These are phyloP conservation scores for Jasminum sambac DNA, from an alignment of 257 asterid species.

Conservation along the genomic window DNA sequence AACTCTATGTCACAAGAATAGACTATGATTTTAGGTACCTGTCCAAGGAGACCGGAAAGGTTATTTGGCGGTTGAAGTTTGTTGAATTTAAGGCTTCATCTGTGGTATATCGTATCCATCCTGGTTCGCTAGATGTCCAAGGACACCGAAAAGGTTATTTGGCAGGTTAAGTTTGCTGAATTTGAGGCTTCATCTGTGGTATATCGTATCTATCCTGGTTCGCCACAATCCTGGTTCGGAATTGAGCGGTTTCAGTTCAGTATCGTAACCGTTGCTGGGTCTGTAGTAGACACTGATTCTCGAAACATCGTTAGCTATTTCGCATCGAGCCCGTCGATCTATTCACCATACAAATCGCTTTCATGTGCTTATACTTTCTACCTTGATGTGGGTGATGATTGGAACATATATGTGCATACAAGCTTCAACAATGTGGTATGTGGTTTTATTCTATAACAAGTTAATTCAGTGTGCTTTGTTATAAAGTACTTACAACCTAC, in stretches of 20 bases:
- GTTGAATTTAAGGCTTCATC: constrained; percentile 77
- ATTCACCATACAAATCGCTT: constrained; percentile 63
- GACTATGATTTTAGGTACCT: constrained; percentile 70
- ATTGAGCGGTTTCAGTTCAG: too few relatives aligned
- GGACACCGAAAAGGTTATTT: neutral
- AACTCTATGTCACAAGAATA: constrained; percentile 73
- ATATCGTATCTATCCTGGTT: constrained; percentile 55
- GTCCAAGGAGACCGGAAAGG: constrained; percentile 63
- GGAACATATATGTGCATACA: constrained; percentile 68
- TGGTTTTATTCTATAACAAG: neutral
- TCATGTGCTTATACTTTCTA: constrained; percentile 54
- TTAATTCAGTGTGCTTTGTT: too few relatives aligned
- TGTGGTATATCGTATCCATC: constrained; percentile 26
- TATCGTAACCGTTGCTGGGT: too few relatives aligned
- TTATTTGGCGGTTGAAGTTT: constrained; percentile 71
- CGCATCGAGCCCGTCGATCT: constrained; percentile 71
- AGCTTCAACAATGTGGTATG: constrained; percentile 60
- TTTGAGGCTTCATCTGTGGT: constrained; percentile 43
- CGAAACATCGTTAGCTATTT: constrained; percentile 64
- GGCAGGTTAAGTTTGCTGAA: constrained; percentile 14
- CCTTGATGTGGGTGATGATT: constrained; percentile 80
- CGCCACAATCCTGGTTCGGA: constrained; percentile 56
- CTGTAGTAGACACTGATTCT: too few relatives aligned
- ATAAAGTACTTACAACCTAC: too few relatives aligned
- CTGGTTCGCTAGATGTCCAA: too few relatives aligned